Percentiles rank a stretch among this genome's conserved stretches.
These are phyloP conservation scores for Fusarium sp. DNA, from an alignment of 2,329 filamentous ascomycete genomes.

Conservation along the genomic window DNA sequence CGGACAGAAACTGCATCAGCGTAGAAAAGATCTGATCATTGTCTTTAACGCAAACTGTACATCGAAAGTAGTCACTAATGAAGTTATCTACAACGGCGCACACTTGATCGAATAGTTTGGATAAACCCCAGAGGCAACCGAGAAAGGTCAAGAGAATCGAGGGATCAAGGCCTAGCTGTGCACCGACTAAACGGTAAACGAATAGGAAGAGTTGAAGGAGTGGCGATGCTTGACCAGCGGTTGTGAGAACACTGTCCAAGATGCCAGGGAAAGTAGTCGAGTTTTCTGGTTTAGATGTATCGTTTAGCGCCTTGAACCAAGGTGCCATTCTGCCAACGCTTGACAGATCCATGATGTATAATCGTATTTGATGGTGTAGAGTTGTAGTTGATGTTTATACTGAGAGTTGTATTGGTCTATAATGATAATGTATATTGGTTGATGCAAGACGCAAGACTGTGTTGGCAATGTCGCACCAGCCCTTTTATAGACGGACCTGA, in stretches of 20 bases:
- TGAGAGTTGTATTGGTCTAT: background rate
- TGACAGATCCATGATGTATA: conserved; percentile 42
- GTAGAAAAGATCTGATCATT: conserved; percentile 69
- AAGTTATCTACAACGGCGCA: conserved; percentile 52
- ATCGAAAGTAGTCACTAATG: conserved; percentile 61
- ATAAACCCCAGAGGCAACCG: conserved; percentile 62
- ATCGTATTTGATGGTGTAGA: background rate
- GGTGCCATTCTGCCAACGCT: conserved; percentile 48
- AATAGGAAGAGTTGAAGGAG: conserved; percentile 58
- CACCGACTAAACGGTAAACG: conserved; percentile 59
- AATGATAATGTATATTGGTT: background rate
- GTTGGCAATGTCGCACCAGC: conserved; percentile 36
- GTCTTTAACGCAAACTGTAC: conserved; percentile 64
- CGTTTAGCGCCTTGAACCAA: conserved; percentile 44
- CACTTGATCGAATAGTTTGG: conserved; percentile 52
- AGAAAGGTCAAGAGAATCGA: conserved; percentile 59
- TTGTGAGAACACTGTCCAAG: conserved; percentile 59
- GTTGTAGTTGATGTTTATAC: background rate
- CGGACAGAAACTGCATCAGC: conserved; percentile 68
- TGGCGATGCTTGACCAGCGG: conserved; percentile 59
- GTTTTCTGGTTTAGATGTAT: conserved; percentile 39
- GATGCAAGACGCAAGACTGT: conserved; percentile 34
- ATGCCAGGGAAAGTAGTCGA: conserved; percentile 48
- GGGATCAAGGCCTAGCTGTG: conserved; percentile 62
- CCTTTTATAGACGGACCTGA: conserved; percentile 14